phyloP scores from a whole-genome alignment of 2,329 filamentous ascomycete genomes.

The Didymella lethalis region DNA sequence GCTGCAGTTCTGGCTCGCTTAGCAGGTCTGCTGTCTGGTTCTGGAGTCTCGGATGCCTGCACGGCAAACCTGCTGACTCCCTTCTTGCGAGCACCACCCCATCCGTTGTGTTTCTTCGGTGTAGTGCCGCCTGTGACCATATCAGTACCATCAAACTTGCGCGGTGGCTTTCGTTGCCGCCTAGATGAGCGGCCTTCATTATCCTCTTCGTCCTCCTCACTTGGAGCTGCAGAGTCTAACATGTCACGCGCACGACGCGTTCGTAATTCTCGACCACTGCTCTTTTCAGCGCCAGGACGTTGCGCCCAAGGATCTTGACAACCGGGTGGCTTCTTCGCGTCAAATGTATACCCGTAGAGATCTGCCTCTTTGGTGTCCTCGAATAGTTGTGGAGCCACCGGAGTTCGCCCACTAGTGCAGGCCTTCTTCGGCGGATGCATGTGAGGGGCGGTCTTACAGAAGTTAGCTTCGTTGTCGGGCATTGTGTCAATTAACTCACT shows the following conservation, averaged over 20 bases:
- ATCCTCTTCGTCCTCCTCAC: conserved; percentile 51
- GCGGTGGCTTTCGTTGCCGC: conserved; percentile 47
- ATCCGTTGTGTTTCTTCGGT: conserved; percentile 46
- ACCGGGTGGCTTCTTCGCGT: conserved; percentile 59
- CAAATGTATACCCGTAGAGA: conserved; percentile 67
- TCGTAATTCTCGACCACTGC: conserved; percentile 57
- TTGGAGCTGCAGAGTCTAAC: conserved; percentile 48
- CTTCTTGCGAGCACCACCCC: conserved; percentile 51
- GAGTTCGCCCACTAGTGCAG: conserved; percentile 57
- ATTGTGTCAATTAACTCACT: conserved; percentile 29
- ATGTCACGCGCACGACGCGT: conserved; percentile 54
- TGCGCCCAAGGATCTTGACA: conserved; percentile 66
- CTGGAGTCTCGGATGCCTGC: conserved; percentile 45
- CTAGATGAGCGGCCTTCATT: conserved; percentile 42
- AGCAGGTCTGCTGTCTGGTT: conserved; percentile 42
- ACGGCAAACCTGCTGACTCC: conserved; percentile 46
- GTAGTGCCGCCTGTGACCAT: conserved; percentile 42
- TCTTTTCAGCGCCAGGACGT: conserved; percentile 54
- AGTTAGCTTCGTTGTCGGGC: conserved; percentile 7
- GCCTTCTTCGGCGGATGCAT: conserved; percentile 61
- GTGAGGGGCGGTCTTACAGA: conserved; percentile 58
- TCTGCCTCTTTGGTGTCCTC: conserved; percentile 69
- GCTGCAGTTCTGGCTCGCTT: conserved; percentile 41
- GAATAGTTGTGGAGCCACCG: conserved; percentile 58
- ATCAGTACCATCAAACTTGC: conserved; percentile 46